A percentile compares a stretch with the other conserved stretches of the same genome.
Conservation (phyloP, 352 stramenopile species). For the Globisporangium sylvaticum region DNA sequence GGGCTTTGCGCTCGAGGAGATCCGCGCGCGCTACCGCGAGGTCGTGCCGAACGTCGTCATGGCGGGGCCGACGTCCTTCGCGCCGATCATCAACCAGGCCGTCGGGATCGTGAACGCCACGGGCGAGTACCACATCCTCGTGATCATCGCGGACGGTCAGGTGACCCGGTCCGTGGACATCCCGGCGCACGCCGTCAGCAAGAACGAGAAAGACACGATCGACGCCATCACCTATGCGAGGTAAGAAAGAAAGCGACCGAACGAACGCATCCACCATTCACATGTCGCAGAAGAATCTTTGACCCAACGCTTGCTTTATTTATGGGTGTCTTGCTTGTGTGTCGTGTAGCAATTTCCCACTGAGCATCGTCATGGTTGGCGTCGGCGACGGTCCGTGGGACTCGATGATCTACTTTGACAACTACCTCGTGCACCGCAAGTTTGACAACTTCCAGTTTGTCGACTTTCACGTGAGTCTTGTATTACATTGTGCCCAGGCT, state of each 20-base stretch:
- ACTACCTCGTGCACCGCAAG: conserved; percentile 68
- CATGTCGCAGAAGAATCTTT: conserved; percentile 1
- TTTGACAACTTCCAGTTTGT: conserved; percentile 90
- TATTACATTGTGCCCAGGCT: not conserved
- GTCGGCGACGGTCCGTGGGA: conserved; percentile 82
- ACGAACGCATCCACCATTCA: not conserved
- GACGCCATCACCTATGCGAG: conserved; percentile 74
- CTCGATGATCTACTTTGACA: conserved; percentile 77
- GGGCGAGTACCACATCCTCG: conserved; percentile 80
- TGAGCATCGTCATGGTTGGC: conserved; percentile 80
- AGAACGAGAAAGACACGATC: conserved; percentile 87
- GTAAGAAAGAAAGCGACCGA: not conserved
- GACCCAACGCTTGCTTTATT: not conserved
- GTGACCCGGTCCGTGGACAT: conserved; percentile 83
- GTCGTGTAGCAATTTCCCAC: conserved; percentile 53
- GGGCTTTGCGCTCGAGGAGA: conserved; percentile 63
- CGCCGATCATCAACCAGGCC: conserved; percentile 82
- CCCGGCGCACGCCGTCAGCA: conserved; percentile 62
- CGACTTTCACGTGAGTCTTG: conserved; percentile 55
- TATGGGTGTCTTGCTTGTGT: not conserved
- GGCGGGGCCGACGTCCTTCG: conserved; percentile 82
- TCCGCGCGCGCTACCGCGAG: conserved; percentile 66
- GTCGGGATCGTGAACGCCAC: conserved; percentile 77
- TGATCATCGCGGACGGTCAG: conserved; percentile 87
- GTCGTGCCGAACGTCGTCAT: conserved; percentile 71